Percentiles rank a stretch among this genome's conserved stretches.
Conservation (phyloP, 148 eudicot genomes). For the Persicaria maculosa region DNA sequence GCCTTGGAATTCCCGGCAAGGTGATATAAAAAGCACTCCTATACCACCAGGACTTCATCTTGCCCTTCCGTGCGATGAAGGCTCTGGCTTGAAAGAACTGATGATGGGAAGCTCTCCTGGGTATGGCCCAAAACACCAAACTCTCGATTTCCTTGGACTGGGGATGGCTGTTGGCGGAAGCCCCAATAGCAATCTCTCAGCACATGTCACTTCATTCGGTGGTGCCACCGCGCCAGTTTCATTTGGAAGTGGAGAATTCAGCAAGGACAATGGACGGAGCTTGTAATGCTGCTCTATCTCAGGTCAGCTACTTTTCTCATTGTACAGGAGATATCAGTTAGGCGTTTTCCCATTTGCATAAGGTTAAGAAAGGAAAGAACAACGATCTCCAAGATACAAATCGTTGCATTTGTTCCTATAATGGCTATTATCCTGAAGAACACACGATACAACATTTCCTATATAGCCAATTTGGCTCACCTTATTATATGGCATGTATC, state of each 20-base stretch:
- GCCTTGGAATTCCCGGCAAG: conserved; percentile 32
- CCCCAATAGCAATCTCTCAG: conserved; percentile 48
- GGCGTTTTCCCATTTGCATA: too few species aligned
- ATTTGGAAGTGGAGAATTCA: conserved; percentile 45
- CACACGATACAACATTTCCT: not conserved
- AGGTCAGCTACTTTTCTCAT: conserved; percentile 8
- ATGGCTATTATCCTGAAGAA: not conserved
- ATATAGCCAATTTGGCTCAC: not conserved
- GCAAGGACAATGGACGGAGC: conserved; percentile 49
- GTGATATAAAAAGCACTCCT: conserved; percentile 41
- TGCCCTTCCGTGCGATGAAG: conserved; percentile 52
- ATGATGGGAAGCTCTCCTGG: conserved; percentile 79
- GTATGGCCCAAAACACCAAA: conserved; percentile 75
- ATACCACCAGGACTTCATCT: conserved; percentile 48
- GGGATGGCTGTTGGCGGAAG: conserved; percentile 81
- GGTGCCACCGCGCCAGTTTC: conserved; percentile 23
- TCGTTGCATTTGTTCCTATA: conserved; percentile 1
- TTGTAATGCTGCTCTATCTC: conserved; percentile 19
- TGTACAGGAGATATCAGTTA: conserved; percentile 1
- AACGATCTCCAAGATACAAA: not conserved
- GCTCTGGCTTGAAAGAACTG: conserved; percentile 68
- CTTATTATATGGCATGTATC: conserved; percentile 6
- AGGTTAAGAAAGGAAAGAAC: not conserved
- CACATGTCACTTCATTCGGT: conserved; percentile 61
- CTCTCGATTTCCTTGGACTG: conserved; percentile 87